Evolutionary conservation across 2,329 filamentous ascomycete genomes (phyloP), one percentile per base, ranked within the genome.

Genomic region (Penicillium sp.): DNA sequence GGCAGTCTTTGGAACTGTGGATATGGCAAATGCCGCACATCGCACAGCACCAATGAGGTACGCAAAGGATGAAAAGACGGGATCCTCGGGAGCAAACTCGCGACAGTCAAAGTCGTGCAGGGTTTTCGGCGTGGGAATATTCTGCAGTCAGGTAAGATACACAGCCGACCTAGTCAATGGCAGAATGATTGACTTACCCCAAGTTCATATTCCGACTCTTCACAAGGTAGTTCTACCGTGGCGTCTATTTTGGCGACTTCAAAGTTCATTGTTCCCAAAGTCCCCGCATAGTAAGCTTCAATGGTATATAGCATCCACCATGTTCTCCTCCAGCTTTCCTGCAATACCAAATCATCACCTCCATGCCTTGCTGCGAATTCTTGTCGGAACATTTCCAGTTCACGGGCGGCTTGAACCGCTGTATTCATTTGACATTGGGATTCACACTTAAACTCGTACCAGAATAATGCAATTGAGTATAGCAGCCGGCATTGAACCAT

Each of bases 281-380:
- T 86, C 4, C 89, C 89, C 2, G 90, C 87, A 59, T 92, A 83
- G 80, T 92, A 88, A 49, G 87, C 89, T 67, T 94, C 90, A 9
- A 89, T 82, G 14, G 89, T 82, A 68, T 87, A 92, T 23, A 73
- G 35, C 59, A 63, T 63, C 71, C 72, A 73, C 70, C 71, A 74
- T 7, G 72, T 73, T 15, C 72, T 61, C 46, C 72, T 66, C 72
- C 89, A 91, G 69, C 62, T 63, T 59, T 73, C 71, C 37, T 56
- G 54, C 22, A 67, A 27, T 1, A 70, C 60, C 0, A 52, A 49
- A 46, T 70, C 65, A 3, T 83, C 82, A 29, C 79, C 77, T 12
- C 87, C 87, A 59, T 90, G 77, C 4, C 81, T 71, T 0, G 77
- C 71, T 6, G 64, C 58, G 49, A 68, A 69, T 26, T 63, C 61